phyloP scores from a whole-genome alignment of 1,284 basidiomycete species.

The Ustilago shanxiensis region DNA sequence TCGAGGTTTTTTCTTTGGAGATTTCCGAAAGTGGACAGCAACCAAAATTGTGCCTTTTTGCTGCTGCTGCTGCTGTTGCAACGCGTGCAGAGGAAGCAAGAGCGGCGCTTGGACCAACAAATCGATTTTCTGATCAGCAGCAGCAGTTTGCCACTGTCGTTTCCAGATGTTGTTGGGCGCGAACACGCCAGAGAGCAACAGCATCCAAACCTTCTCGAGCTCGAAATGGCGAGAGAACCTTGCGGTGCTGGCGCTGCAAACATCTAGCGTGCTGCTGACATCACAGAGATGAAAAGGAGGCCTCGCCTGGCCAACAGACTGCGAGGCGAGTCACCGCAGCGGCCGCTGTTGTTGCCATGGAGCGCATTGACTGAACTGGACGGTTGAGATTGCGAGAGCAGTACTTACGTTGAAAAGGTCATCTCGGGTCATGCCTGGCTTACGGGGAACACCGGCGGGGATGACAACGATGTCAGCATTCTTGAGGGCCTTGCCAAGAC shows the following conservation, averaged over 20 bases:
- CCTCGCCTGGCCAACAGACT: too few species aligned
- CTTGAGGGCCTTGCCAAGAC: constrained; percentile 83
- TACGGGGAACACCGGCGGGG: constrained; percentile 96
- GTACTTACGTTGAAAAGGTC: constrained; percentile 86
- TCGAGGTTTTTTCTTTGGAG: background rate
- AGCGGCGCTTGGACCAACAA: constrained; percentile 44
- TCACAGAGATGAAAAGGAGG: background rate
- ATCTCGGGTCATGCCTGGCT: constrained; percentile 81
- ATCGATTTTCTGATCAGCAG: constrained; percentile 4
- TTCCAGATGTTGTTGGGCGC: constrained; percentile 12
- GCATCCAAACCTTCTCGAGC: background rate
- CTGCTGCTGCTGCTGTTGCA: too few species aligned
- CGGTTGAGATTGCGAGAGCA: background rate
- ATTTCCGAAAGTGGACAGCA: constrained; percentile 17
- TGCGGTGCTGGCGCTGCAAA: background rate
- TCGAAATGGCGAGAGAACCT: background rate
- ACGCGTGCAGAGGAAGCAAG: background rate
- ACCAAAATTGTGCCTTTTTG: background rate
- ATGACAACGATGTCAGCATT: constrained; percentile 93
- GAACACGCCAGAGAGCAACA: background rate
- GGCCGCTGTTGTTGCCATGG: background rate
- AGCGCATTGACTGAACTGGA: background rate
- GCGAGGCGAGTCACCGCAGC: background rate
- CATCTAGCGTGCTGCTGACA: background rate
- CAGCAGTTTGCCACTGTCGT: constrained; percentile 15